phyloP scores from a whole-genome alignment of 2,329 filamentous ascomycete species.

The Hypoxylon sp. region DNA sequence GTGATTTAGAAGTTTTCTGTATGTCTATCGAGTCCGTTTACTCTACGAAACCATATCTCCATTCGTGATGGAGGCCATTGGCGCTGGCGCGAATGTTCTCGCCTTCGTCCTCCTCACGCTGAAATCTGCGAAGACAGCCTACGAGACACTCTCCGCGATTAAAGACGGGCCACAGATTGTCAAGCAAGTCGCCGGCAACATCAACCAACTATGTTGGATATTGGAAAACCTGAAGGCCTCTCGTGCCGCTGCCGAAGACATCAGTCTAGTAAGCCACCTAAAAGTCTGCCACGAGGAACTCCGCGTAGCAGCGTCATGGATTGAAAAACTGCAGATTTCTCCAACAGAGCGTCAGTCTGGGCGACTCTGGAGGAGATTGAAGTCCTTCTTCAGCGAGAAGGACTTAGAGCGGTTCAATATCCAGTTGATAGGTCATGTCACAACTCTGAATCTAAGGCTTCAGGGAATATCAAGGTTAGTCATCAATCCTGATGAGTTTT shows the following conservation, averaged over 20 bases:
- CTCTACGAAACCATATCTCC: not conserved
- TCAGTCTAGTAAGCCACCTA: not conserved
- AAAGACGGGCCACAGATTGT: conserved; percentile 7
- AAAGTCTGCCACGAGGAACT: not conserved
- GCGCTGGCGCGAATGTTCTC: conserved; percentile 3
- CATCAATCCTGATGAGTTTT: not conserved
- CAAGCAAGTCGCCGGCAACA: not conserved
- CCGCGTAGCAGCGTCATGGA: not conserved
- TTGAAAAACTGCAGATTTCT: not conserved
- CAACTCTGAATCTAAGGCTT: conserved; percentile 3
- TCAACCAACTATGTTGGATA: conserved; percentile 6
- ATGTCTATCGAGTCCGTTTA: not conserved
- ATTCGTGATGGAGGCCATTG: conserved; percentile 3
- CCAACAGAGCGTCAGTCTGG: not conserved
- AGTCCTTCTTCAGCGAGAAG: not conserved
- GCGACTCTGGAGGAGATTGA: not conserved
- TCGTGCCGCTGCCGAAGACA: not conserved
- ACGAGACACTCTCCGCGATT: conserved; percentile 1
- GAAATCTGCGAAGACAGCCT: conserved; percentile 1
- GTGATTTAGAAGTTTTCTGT: not conserved
- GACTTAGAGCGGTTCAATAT: not conserved
- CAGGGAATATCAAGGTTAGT: not conserved
- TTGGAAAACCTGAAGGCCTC: not conserved
- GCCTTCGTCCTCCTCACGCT: conserved; percentile 2
- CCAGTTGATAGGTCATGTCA: not conserved